Percentiles rank a stretch among this genome's conserved stretches.
Conservation (phyloP, 2,329 filamentous ascomycete species). For the Aureobasidium lini region DNA sequence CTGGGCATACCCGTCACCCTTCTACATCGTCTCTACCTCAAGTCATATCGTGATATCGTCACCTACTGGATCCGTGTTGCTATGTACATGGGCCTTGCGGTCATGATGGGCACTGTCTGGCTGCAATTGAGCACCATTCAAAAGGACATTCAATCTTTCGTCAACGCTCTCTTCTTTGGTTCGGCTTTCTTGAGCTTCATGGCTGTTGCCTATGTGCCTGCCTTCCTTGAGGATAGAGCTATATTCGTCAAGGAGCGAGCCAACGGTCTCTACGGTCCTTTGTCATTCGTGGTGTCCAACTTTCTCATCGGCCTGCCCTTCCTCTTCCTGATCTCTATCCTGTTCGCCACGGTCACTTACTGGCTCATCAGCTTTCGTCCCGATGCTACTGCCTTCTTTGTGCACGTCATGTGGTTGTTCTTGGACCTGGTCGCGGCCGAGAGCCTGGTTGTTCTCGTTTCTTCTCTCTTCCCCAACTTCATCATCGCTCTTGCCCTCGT, state of each 20-base stretch:
- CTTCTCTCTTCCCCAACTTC: constrained; percentile 65
- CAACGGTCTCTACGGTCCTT: constrained; percentile 70
- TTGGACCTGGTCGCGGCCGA: constrained; percentile 76
- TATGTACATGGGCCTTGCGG: constrained; percentile 71
- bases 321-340: constrained; percentile 64
- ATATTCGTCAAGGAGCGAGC: constrained; percentile 67
- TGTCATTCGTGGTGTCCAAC: constrained; percentile 65
- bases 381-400: constrained; percentile 59
- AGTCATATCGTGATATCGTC: constrained; percentile 71
- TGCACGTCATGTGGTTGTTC: constrained; percentile 76
- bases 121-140: constrained; percentile 61
- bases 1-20: constrained; percentile 39
- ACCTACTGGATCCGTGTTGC: constrained; percentile 71
- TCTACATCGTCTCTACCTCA: constrained; percentile 70
- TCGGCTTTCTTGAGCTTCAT: constrained; percentile 44
- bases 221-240: constrained; percentile 68
- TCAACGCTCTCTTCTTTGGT: constrained; percentile 61
- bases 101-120: constrained; percentile 85
- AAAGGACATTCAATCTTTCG: constrained; percentile 66
- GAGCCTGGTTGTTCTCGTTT: constrained; percentile 68
- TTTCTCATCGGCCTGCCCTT: constrained; percentile 75
- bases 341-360: constrained; percentile 70
- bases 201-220: constrained; percentile 68
- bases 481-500: constrained; percentile 69
- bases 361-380: constrained; percentile 71